Evolutionary conservation across 768 basidiomycete species (phyloP), one percentile per base, ranked within the genome.

Genomic region (Porpolomopsis calyptriformis): DNA sequence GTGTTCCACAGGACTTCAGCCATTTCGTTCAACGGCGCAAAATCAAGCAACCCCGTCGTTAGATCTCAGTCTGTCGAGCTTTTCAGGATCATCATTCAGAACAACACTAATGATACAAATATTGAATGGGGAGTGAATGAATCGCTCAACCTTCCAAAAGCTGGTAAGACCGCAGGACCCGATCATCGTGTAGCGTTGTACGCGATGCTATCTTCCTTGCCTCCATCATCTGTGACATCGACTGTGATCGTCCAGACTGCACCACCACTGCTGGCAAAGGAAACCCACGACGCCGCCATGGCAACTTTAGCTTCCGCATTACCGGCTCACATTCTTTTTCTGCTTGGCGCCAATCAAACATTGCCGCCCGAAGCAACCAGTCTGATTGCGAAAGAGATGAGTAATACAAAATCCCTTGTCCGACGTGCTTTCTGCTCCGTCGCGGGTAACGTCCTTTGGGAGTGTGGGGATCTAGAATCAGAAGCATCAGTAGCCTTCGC

Each of bases 171-270:
- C 0, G 66, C 81, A 1, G 89, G 90, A 1, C 74, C 85, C 2
- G 94, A 94, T 46, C 91, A 98, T 59, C 80, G 93, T 14, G 60
- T 80, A 4, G 70, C 83, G 0, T 68, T 98, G 7, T 93, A 89
- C 63, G 72, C 77, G 1, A 89, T 98, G 80, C 70, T 91, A 1
- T 64, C 71, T 2, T 57, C 57, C 42, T 50, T 91, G 1, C 61
- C 66, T 0, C 69, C 81, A 2, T 75, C 74, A 4, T 34, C 53
- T 10, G 57, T 47, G 9, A 55, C 68, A 27, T 73, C 73, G 11
- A 53, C 66, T 2, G 49, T 62, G 0, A 62, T 80, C 1, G 76
- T 89, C 0, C 55, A 72, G 36, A 60, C 64, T 1, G 57, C 70
- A 4, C 61, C 65, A 0, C 58, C 64, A 1, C 61, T 77, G 4